Conservation (phyloP, 257 asterid species). For the Nicotiana otophora region DNA sequence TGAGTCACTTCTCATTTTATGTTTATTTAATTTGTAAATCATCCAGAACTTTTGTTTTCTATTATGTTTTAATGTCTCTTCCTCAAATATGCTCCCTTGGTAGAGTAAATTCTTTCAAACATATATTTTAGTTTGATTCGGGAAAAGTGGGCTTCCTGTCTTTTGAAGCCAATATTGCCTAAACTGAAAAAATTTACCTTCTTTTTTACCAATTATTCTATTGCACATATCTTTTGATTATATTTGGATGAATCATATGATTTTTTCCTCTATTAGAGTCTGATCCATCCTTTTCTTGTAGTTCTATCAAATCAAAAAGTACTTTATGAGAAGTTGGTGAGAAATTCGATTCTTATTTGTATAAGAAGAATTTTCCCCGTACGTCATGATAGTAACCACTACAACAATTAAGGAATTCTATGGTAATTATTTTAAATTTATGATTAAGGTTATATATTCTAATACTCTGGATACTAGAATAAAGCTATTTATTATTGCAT, state of each 20-base stretch:
- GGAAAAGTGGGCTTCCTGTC: no score
- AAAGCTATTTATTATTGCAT: not conserved
- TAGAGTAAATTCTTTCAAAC: not conserved
- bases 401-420: not conserved
- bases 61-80: no score
- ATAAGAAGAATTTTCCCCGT: not conserved
- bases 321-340: not conserved
- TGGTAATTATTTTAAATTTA: not conserved
- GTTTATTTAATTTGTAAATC: not conserved
- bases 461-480: no score
- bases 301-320: not conserved
- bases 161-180: not conserved
- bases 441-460: not conserved
- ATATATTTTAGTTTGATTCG: no score
- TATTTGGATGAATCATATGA: not conserved
- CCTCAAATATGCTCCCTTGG: not conserved
- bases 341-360: not conserved
- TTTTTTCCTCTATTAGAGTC: no score
- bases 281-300: not conserved
- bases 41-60: no score
- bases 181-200: not conserved
- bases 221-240: not conserved
- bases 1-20: not conserved
- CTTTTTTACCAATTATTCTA: not conserved
- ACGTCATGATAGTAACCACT: not conserved